These are phyloP conservation scores for Kewa caespitosa DNA, from an alignment of 179 eudicot species.

Conservation along the genomic window DNA sequence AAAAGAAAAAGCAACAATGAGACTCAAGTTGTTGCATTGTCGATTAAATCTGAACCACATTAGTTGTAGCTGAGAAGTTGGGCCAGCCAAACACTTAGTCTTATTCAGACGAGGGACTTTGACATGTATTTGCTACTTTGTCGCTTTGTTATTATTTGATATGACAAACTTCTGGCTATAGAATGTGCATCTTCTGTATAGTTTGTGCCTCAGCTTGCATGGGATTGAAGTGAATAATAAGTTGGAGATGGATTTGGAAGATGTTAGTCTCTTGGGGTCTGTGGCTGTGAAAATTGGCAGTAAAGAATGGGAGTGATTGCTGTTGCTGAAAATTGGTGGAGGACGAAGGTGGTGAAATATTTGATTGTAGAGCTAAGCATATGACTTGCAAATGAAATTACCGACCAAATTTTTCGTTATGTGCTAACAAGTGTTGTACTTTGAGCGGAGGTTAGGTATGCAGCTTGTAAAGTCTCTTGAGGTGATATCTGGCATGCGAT, in stretches of 20 bases:
- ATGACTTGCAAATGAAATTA: no score
- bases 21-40: neutral
- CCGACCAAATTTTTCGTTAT: no score
- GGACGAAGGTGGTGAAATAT: neutral
- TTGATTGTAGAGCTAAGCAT: no score
- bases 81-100: neutral
- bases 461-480: no score
- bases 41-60: neutral
- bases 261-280: neutral
- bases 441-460: no score
- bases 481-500: neutral
- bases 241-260: neutral
- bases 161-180: neutral
- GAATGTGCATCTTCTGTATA: neutral
- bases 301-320: neutral
- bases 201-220: neutral
- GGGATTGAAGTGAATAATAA: neutral
- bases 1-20: neutral
- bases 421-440: no score
- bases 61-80: neutral
- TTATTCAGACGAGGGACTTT: neutral
- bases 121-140: neutral
- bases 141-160: neutral
- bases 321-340: no score
- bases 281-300: neutral